Evolutionary conservation across 768 basidiomycete genomes (phyloP).

Genomic region (Kwoniella europaea): DNA sequence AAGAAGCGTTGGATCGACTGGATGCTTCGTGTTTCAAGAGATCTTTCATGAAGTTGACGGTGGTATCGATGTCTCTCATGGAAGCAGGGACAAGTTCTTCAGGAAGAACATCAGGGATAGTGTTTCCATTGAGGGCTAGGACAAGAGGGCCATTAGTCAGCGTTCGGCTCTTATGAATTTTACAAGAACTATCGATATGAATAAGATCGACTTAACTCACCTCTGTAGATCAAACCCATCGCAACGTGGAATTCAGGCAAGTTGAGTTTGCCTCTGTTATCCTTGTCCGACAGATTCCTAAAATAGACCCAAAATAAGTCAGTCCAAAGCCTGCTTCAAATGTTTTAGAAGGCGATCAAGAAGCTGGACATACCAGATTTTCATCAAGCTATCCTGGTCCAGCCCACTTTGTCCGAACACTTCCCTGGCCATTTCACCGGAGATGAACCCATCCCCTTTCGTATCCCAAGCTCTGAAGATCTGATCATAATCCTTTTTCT

Average conservation of each 20-base stretch:
- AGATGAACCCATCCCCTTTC: slow-evolving; percentile 76
- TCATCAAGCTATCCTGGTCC: slow-evolving; percentile 83
- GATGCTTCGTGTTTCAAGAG: slow-evolving; percentile 81
- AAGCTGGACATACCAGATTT: slow-evolving; percentile 72
- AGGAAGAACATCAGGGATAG: slow-evolving; percentile 84
- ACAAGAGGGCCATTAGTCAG: not conserved
- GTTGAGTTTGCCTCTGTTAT: slow-evolving; percentile 94
- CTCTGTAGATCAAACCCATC: slow-evolving; percentile 95
- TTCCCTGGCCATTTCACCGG: slow-evolving; percentile 79
- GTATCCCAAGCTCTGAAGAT: slow-evolving; percentile 98
- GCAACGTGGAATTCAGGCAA: slow-evolving; percentile 96
- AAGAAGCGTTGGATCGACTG: slow-evolving; percentile 62
- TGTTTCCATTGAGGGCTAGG: slow-evolving; percentile 86
- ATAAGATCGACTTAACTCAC: slow-evolving; percentile 64
- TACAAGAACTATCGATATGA: not conserved
- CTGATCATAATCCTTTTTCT: slow-evolving; percentile 95
- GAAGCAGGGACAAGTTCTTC: slow-evolving; percentile 90
- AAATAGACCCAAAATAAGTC: not conserved
- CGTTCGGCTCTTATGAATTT: too few species aligned
- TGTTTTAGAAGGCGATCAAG: slow-evolving; percentile 44
- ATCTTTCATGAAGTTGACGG: slow-evolving; percentile 85
- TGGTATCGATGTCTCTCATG: slow-evolving; percentile 81
- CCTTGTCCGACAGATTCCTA: slow-evolving; percentile 89
- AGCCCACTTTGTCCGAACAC: slow-evolving; percentile 94
- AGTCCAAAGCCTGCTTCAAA: not conserved